Conservation (phyloP, 768 basidiomycete species). For the Xerocomus brunneocitrinus region DNA sequence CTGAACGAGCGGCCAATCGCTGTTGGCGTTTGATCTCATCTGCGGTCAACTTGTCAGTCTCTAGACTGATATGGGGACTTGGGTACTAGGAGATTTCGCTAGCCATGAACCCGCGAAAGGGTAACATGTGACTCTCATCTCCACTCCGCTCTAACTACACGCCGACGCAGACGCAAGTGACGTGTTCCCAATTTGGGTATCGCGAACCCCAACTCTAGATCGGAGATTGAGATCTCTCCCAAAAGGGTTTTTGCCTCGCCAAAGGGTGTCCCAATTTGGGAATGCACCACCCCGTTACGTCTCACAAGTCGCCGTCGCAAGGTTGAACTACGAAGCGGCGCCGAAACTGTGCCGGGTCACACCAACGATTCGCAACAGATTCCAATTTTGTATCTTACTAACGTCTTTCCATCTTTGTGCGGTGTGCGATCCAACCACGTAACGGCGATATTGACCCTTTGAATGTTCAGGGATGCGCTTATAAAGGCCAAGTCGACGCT, state of each 20-base stretch:
- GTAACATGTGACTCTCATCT: background rate
- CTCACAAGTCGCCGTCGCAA: background rate
- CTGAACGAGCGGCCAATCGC: no score
- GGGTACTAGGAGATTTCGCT: no score
- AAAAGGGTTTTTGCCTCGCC: background rate
- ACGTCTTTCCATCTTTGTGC: conserved; percentile 3
- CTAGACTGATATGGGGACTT: no score
- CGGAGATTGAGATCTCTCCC: background rate
- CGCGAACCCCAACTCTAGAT: background rate
- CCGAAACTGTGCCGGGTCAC: conserved; percentile 1
- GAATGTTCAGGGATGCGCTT: conserved; percentile 3
- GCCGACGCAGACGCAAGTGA: background rate
- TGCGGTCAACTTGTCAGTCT: no score
- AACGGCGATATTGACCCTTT: background rate
- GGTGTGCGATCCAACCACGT: background rate
- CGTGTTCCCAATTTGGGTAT: background rate
- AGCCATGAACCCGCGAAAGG: background rate
- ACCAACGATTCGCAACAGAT: background rate
- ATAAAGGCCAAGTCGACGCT: conserved; percentile 15
- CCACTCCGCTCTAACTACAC: background rate
- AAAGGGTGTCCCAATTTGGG: background rate
- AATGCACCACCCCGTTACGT: background rate
- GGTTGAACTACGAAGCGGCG: background rate
- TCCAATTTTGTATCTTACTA: background rate
- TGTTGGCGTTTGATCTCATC: conserved; percentile 59